These are phyloP conservation scores for Plantago lanceolata DNA, from an alignment of 305 asterid species.

Conservation along the genomic window DNA sequence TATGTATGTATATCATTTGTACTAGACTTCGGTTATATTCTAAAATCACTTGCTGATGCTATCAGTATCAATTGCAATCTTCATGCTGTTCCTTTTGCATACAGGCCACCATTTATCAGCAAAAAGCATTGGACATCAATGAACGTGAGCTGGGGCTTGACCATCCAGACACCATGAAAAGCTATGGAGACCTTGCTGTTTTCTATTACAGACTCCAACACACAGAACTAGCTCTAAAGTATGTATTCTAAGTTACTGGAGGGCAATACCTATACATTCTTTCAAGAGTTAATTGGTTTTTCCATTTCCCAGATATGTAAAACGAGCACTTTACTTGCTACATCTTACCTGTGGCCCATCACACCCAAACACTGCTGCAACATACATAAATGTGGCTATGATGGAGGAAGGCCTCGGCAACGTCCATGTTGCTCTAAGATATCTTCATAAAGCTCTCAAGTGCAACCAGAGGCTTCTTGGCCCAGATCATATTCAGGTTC, in stretches of 20 bases:
- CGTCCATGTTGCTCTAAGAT: conserved; percentile 96
- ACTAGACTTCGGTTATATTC: background rate
- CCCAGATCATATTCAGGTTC: conserved; percentile 98
- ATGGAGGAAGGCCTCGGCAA: conserved; percentile 99
- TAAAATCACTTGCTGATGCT: background rate
- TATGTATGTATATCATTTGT: background rate
- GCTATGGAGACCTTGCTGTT: conserved; percentile 99
- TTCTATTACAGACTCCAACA: conserved; percentile 97
- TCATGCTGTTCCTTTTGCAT: conserved; percentile 23
- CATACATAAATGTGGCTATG: conserved; percentile 98
- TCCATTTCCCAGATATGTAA: conserved; percentile 66
- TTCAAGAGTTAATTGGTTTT: conserved; percentile 13
- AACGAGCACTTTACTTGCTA: conserved; percentile 84
- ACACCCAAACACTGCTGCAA: conserved; percentile 99
- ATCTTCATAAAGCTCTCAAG: conserved; percentile 97
- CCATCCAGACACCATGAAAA: conserved; percentile 99
- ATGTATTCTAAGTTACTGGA: conserved; percentile 27
- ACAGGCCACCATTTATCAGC: conserved; percentile 99
- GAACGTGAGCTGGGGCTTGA: conserved; percentile 96
- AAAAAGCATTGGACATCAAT: conserved; percentile 95
- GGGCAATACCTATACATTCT: conserved; percentile 9
- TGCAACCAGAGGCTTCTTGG: conserved; percentile 99
- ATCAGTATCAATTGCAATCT: conserved; percentile 20
- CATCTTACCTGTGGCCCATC: conserved; percentile 99
- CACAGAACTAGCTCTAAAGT: conserved; percentile 98